A percentile compares a stretch with the other conserved stretches of the same genome.
These are phyloP conservation scores for Neofusicoccum ribis DNA, from an alignment of 2,329 filamentous ascomycete genomes.

Conservation along the genomic window DNA sequence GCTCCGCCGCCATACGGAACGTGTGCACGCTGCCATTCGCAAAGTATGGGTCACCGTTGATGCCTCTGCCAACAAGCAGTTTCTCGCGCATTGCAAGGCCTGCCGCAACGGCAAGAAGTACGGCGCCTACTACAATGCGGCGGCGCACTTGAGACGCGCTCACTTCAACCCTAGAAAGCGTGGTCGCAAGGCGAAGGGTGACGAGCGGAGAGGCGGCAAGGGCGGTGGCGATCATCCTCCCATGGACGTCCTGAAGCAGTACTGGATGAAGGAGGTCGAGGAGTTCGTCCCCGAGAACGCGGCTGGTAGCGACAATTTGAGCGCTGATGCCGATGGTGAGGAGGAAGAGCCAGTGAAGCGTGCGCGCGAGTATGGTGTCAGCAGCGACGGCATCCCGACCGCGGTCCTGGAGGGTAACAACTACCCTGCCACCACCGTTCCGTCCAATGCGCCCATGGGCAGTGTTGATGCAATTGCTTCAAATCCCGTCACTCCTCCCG, in stretches of 20 bases:
- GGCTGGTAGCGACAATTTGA: neutral
- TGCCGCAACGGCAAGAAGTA: conserved; percentile 78
- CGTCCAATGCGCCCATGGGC: neutral
- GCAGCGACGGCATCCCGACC: conserved; percentile 10
- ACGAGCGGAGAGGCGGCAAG: conserved; percentile 61
- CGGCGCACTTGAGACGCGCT: conserved; percentile 81
- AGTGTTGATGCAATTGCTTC: neutral
- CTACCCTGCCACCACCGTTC: neutral
- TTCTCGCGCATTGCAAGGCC: conserved; percentile 79
- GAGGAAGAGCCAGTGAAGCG: conserved; percentile 19
- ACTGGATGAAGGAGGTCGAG: conserved; percentile 61
- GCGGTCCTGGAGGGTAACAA: conserved; percentile 7
- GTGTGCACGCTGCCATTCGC: conserved; percentile 63
- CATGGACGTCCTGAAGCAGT: conserved; percentile 60
- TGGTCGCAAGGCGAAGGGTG: conserved; percentile 57
- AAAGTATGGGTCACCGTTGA: conserved; percentile 66
- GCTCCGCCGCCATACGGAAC: conserved; percentile 54
- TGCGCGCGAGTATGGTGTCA: conserved; percentile 8
- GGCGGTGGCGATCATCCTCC: conserved; percentile 62
- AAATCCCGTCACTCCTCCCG: neutral
- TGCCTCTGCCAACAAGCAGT: conserved; percentile 58
- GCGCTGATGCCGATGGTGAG: conserved; percentile 6
- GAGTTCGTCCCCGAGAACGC: conserved; percentile 39
- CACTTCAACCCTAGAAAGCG: conserved; percentile 76
- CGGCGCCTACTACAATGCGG: conserved; percentile 91